Evolutionary conservation across 1,284 basidiomycete genomes (phyloP).

Genomic region (Amylostereum areolatum): DNA sequence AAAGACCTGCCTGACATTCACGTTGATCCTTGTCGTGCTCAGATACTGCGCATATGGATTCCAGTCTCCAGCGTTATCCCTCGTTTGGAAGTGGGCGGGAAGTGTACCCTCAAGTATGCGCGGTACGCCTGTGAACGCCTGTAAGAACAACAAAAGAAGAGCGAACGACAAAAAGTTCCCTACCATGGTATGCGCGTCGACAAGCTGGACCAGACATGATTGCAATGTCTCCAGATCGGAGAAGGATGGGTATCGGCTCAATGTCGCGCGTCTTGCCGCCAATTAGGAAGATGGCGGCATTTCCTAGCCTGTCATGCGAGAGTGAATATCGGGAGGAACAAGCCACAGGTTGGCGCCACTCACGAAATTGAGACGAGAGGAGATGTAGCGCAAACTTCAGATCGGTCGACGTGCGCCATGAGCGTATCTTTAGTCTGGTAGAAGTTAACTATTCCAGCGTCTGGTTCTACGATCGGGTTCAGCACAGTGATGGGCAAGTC

Average conservation of each 20-base stretch:
- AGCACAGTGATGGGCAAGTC: too few relatives aligned
- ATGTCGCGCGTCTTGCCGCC: conserved; percentile 73
- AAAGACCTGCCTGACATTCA: conserved; percentile 87
- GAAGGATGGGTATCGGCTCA: conserved; percentile 72
- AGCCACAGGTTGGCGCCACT: conserved; percentile 20
- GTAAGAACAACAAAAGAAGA: conserved; percentile 1
- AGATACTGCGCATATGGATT: conserved; percentile 58
- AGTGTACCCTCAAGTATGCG: conserved; percentile 77
- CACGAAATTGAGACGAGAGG: conserved; percentile 90
- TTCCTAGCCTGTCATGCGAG: conserved; percentile 66
- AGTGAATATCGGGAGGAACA: background rate
- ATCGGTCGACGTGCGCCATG: conserved; percentile 91
- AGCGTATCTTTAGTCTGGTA: conserved; percentile 84
- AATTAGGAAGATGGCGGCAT: conserved; percentile 84
- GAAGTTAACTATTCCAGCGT: conserved; percentile 92
- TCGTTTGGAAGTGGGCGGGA: conserved; percentile 53
- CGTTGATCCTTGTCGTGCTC: conserved; percentile 69
- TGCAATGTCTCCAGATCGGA: conserved; percentile 85
- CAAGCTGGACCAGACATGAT: conserved; percentile 87
- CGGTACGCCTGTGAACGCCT: conserved; percentile 61
- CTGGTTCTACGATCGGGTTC: conserved; percentile 54
- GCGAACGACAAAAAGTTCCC: conserved; percentile 13
- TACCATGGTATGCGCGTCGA: conserved; percentile 82
- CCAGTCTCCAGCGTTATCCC: conserved; percentile 40
- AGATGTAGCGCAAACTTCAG: conserved; percentile 80